Evolutionary conservation across 345 rosid genomes (phyloP), one percentile per base, ranked within the genome.

Genomic region (Turnera subulata): DNA sequence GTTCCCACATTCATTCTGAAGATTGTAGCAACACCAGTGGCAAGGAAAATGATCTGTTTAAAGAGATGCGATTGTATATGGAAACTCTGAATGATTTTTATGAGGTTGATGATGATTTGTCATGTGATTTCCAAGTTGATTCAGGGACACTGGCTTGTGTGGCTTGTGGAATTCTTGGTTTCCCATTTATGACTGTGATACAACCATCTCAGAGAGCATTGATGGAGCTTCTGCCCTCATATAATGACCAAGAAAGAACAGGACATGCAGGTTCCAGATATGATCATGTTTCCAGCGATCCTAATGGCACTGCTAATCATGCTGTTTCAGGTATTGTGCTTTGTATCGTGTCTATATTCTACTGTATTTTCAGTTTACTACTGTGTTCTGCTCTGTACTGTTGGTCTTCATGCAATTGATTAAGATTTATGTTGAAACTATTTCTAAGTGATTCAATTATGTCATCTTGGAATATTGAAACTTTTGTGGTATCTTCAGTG

Each of bases 161-260:
- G 48, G 96, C 96, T 46, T 94, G 99, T 72, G 99, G 99, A 61
- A 84, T 89, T 82, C 92, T 94, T 37, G 99, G 99, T 63, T 94
- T 85, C 77, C 99, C 99, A 21, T 90, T 94, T 78, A 90, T 94
- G 99, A 77, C 87, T 61, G 92, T 94, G 51, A 76, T 94, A 56
- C 93, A 90, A 70, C 93, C 95, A 51, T 80, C 72, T 49, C 78
- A 78, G 62, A 67, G 64, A 40, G 88, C 86, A 63, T 58, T 77
- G 2, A 42, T 56, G 56, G 78, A 76, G 56, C 50, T 64, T 56
- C 62, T 70, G 52, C 56, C 55, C 6, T 48, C 37, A 26, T 67
- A 62, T 65, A 53, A 70, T 57, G 50, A 26, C 64, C 55, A 63
- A 20, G 60, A 66, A 43, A 69, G 37, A 49, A 50, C 57, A 7